Conservation (phyloP, 2,329 filamentous ascomycete species). For the Pestalotiopsis sp. region DNA sequence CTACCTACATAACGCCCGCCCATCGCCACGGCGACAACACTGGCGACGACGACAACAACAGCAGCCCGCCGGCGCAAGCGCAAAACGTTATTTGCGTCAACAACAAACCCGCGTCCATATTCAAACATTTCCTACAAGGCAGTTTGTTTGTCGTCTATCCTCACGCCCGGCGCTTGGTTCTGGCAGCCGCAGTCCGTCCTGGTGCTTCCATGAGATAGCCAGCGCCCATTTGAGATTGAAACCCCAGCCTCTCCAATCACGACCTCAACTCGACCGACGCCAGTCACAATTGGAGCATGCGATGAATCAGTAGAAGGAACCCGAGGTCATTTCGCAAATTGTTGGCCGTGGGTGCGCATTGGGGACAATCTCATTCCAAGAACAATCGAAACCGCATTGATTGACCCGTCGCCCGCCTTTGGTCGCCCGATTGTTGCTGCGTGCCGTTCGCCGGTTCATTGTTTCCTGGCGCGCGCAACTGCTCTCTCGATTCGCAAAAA, state of each 20-base stretch:
- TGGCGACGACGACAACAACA: neutral
- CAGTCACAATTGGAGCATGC: neutral
- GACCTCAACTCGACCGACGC: neutral
- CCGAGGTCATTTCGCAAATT: neutral
- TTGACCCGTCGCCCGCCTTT: neutral
- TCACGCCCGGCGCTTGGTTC: neutral
- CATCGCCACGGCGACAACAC: neutral
- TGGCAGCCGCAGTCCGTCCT: neutral
- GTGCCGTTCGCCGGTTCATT: neutral
- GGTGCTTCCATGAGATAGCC: neutral
- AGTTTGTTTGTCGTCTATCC: neutral
- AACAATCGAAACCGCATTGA: slow-evolving; percentile 4
- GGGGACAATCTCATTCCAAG: neutral
- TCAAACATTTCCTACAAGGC: neutral
- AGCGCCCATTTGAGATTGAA: neutral
- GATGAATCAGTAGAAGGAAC: neutral
- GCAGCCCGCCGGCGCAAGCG: neutral
- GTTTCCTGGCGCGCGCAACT: neutral
- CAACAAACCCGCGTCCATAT: neutral
- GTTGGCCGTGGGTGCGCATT: neutral
- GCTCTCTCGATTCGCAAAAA: neutral
- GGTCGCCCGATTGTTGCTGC: neutral
- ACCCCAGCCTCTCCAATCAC: neutral
- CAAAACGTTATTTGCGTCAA: neutral
- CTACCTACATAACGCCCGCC: neutral